phyloP scores from a whole-genome alignment of 192 early-diverging fungal species.

The Diversispora epigaea region DNA sequence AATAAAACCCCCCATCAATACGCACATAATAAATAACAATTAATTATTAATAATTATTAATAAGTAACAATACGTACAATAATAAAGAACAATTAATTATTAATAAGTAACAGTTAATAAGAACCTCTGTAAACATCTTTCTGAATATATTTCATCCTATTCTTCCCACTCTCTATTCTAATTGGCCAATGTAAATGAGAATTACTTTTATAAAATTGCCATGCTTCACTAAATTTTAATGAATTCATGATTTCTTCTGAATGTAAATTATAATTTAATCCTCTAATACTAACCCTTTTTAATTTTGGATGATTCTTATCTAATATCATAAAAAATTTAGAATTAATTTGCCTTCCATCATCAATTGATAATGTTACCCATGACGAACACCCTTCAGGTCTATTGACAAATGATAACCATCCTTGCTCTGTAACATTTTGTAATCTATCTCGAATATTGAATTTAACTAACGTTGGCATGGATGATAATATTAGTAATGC shows the following conservation, averaged over 20 bases:
- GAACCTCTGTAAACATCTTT: too few relatives aligned
- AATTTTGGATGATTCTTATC: constrained; percentile 13
- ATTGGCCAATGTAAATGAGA: constrained; percentile 10
- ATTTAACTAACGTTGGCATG: constrained; percentile 15
- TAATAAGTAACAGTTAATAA: too few relatives aligned
- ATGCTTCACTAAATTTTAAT: constrained; percentile 23
- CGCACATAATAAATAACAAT: too few relatives aligned
- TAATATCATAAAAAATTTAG: constrained; percentile 27
- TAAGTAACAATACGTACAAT: too few relatives aligned
- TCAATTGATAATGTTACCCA: constrained; percentile 14
- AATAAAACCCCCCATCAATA: too few relatives aligned
- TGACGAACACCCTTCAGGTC: neutral
- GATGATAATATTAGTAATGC: neutral
- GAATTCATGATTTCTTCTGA: neutral
- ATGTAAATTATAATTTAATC: neutral
- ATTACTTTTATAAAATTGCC: neutral
- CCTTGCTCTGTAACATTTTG: constrained; percentile 24
- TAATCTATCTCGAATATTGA: neutral
- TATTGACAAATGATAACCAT: constrained; percentile 20
- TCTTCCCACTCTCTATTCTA: neutral
- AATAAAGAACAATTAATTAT: too few relatives aligned
- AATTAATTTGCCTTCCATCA: constrained; percentile 19
- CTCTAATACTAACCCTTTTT: neutral
- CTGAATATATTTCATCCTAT: too few relatives aligned
- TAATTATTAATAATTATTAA: too few relatives aligned